Percentiles rank a stretch among this genome's conserved stretches.
phyloP scores from a whole-genome alignment of 345 rosid genomes.

The Syzygium grande region DNA sequence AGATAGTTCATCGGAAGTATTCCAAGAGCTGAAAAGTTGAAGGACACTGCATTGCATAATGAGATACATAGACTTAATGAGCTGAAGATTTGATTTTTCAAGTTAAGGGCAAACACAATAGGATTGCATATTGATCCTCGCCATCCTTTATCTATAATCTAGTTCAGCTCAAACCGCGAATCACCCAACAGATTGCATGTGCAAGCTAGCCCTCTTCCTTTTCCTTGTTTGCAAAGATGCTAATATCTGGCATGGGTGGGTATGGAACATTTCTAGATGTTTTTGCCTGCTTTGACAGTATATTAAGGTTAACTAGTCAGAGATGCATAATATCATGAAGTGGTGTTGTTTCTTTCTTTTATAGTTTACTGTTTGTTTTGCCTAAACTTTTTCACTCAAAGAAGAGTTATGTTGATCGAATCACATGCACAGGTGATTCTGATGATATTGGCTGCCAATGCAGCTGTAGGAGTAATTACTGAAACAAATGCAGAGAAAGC shows the following conservation, averaged over 20 bases:
- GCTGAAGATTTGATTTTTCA: neutral
- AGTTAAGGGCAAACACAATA: neutral
- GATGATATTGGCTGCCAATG: slow-evolving; percentile 98
- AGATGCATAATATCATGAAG: neutral
- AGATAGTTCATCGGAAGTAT: neutral
- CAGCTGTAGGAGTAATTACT: slow-evolving; percentile 95
- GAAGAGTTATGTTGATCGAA: slow-evolving; percentile 5
- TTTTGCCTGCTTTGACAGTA: neutral
- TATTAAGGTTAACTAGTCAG: neutral
- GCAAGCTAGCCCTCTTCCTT: neutral
- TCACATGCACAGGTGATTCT: slow-evolving; percentile 62
- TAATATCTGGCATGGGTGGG: neutral
- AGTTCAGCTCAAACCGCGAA: neutral
- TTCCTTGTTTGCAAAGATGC: neutral
- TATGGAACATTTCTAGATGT: neutral
- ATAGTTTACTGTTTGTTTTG: neutral
- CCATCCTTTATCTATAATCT: neutral
- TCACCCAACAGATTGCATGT: neutral
- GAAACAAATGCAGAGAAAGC: slow-evolving; percentile 99
- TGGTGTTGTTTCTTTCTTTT: neutral
- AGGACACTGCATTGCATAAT: neutral
- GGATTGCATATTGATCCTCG: neutral
- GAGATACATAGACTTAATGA: neutral
- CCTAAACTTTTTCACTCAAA: neutral
- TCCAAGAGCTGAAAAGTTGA: neutral